Conservation (phyloP, 1,284 basidiomycete genomes). For the Trichosporon sp. region DNA sequence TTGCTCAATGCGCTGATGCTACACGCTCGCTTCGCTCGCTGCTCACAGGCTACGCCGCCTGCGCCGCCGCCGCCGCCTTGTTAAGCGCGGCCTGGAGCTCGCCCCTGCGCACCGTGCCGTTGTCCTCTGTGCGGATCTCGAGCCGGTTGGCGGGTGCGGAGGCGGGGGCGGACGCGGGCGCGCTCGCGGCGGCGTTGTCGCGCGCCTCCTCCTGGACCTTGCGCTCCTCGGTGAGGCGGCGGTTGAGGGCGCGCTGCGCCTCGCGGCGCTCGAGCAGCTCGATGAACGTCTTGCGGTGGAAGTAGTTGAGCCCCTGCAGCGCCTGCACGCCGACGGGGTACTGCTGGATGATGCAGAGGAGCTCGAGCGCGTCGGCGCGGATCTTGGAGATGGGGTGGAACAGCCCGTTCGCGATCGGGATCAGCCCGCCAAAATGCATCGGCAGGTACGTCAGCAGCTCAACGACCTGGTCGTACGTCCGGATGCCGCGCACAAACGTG, state of each 20-base stretch:
- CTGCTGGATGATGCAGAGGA: constrained; percentile 70
- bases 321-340: constrained; percentile 79
- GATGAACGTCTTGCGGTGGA: constrained; percentile 60
- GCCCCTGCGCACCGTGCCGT: background rate
- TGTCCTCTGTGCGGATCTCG: background rate
- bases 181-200: background rate
- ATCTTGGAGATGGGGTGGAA: constrained; percentile 77
- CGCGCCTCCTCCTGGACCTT: background rate
- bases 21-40: background rate
- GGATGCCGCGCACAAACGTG: constrained; percentile 63
- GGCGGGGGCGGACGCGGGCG: background rate
- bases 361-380: constrained; percentile 71
- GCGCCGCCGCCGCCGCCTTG: constrained; percentile 1
- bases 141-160: background rate
- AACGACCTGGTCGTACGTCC: constrained; percentile 77
- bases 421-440: constrained; percentile 73
- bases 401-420: constrained; percentile 79
- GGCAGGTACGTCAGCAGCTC: constrained; percentile 80
- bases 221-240: constrained; percentile 6
- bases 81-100: constrained; percentile 1
- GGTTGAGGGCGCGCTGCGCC: constrained; percentile 5
- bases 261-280: constrained; percentile 24
- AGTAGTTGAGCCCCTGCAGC: constrained; percentile 79
- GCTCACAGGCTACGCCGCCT: background rate
- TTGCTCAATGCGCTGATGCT: no score